Evolutionary conservation across 129 eudicot genomes (phyloP).

Genomic region (Helichrysum umbraculigerum): DNA sequence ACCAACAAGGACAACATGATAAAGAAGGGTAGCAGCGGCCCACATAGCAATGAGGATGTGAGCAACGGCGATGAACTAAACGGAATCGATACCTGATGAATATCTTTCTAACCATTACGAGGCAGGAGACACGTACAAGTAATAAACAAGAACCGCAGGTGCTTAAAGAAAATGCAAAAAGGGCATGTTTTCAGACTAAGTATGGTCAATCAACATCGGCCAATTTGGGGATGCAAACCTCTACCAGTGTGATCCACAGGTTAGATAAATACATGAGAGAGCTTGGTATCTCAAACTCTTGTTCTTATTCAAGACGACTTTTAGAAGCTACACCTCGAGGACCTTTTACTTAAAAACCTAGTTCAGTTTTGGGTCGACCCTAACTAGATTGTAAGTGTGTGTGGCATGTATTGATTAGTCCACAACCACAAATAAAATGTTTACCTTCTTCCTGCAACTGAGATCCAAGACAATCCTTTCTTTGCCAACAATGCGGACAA

Average conservation of each 20-base stretch:
- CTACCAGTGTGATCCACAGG: background rate
- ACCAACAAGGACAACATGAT: background rate
- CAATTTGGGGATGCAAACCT: background rate
- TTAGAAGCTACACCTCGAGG: background rate
- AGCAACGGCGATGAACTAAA: background rate
- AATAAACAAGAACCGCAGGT: no score
- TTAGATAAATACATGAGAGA: background rate
- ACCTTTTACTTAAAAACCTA: background rate
- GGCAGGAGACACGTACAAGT: no score
- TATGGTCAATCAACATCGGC: background rate
- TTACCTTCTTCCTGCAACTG: conserved; percentile 98
- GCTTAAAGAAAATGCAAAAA: background rate
- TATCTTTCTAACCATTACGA: no score
- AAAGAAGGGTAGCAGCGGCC: background rate
- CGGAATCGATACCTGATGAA: no score
- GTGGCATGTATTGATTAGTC: background rate
- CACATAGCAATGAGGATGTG: background rate
- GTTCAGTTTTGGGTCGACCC: background rate
- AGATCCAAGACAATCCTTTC: conserved; percentile 88
- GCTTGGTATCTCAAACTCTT: background rate
- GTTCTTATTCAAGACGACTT: background rate
- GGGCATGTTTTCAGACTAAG: background rate
- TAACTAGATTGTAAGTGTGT: background rate
- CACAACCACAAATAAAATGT: background rate
- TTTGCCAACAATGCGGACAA: conserved; percentile 68